Base-by-base conservation (phyloP, 1,284 basidiomycete genomes). In the Moesziomyces antarcticus region DNA sequence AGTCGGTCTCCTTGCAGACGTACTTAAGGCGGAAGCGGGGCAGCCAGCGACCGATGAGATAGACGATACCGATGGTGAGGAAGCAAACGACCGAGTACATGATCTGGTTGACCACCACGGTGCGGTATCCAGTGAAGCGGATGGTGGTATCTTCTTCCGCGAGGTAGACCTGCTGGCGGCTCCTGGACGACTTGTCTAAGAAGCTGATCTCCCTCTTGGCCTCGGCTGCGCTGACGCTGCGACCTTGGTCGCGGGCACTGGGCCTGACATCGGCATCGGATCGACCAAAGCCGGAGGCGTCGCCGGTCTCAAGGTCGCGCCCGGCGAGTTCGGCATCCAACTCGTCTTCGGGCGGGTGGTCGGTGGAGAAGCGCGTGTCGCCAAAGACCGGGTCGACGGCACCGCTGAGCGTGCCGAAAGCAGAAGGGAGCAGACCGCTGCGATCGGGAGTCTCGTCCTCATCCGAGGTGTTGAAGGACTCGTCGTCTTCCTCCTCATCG, bases 81-180 rank as follows among this genome's bases (percentile, higher is more conserved):
- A 93, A 78, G 79, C 92, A 94, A 8, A 88, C 88, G 21, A 88
- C 56, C 75, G 89, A 87, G 94, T 95, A 99, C 5, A 91, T 68
- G 81, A 87, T 86, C 51, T 89, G 87, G 53, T 91, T 89, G 87
- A 89, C 89, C 8, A 80, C 80, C 45, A 92, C 86, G 6, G 89
- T 88, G 77, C 92, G 90, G 81, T 94, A 96, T n/a, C 94, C 94
- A 18, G 93, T 89, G 80, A 99, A 92, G 8, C 93, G 90, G 56
- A 99, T 88, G 16, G 91, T 91, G 44, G 89, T 89, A 80, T 99
- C 97, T 84, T 99, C 97, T 78, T 99, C 97, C 4, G 90, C 87
- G 25, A 99, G 88, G 79, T 94, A 90, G 41, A 99, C 88, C 3
- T 90, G 91, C 85, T 99, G 97, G 61, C 93, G 74, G 54, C 70